phyloP scores from a whole-genome alignment of 345 rosid species.

The Eucalyptus erythrocorys region DNA sequence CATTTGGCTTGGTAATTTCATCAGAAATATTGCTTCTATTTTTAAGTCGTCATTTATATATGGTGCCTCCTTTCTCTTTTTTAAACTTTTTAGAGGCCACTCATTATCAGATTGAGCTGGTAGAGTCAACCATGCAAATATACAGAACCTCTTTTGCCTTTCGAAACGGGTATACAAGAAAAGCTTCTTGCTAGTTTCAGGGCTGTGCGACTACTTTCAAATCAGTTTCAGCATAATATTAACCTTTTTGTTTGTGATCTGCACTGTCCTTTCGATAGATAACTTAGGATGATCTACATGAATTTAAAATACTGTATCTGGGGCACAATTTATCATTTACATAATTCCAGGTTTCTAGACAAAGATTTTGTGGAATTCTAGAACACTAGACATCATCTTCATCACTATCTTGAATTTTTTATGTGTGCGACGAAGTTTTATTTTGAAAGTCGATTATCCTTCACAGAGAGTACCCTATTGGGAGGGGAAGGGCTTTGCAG shows the following conservation, averaged over 20 bases:
- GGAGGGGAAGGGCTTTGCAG: conserved; percentile 57
- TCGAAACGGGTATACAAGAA: conserved; percentile 48
- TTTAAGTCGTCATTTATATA: too few species aligned
- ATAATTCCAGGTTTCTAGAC: background rate
- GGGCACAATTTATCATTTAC: background rate
- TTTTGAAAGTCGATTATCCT: background rate
- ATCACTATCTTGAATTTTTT: background rate
- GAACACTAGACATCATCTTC: background rate
- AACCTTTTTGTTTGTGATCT: background rate
- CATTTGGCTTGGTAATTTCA: too few species aligned
- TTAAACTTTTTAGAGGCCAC: too few species aligned
- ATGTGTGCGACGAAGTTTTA: background rate
- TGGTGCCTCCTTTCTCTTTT: too few species aligned
- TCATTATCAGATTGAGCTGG: too few species aligned
- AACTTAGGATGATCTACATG: background rate
- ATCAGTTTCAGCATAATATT: background rate
- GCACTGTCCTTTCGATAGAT: background rate
- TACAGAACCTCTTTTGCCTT: conserved; percentile 75
- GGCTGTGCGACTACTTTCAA: background rate
- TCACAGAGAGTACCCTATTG: conserved; percentile 66
- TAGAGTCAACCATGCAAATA: conserved; percentile 76
- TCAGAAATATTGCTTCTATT: too few species aligned
- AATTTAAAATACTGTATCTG: background rate
- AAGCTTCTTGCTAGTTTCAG: background rate
- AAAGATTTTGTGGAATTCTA: background rate